Conservation (phyloP, 805 yeast genomes). For the Pichia thaimueangensis region DNA sequence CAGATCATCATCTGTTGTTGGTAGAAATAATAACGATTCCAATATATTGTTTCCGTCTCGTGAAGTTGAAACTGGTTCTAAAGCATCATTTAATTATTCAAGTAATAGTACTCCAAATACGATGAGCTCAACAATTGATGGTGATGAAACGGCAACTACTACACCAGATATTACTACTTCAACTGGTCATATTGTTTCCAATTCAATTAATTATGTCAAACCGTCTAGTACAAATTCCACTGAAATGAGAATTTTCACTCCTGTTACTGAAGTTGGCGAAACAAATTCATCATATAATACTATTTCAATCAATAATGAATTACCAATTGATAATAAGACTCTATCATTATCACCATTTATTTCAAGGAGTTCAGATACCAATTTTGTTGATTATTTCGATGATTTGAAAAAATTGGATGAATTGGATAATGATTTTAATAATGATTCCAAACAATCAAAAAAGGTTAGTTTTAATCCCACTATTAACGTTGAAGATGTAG, state of each 20-base stretch:
- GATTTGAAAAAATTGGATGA: constrained; percentile 1
- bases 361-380: background rate
- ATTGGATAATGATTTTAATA: background rate
- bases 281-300: background rate
- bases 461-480: background rate
- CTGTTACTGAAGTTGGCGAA: background rate
- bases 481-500: background rate
- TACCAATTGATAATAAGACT: background rate
- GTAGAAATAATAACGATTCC: too few species aligned
- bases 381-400: too few species aligned
- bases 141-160: too few species aligned
- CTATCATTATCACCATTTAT: background rate
- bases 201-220: too few species aligned
- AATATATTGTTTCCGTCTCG: too few species aligned
- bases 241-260: background rate
- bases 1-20: constrained; percentile 5
- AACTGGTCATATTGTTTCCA: too few species aligned
- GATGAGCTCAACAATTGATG: too few species aligned
- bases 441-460: background rate
- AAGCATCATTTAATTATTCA: background rate
- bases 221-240: background rate
- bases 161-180: too few species aligned
- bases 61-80: too few species aligned
- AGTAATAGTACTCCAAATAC: background rate
- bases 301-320: background rate